phyloP scores from a whole-genome alignment of 192 early-diverging fungal species.

The Funneliformis geosporum region DNA sequence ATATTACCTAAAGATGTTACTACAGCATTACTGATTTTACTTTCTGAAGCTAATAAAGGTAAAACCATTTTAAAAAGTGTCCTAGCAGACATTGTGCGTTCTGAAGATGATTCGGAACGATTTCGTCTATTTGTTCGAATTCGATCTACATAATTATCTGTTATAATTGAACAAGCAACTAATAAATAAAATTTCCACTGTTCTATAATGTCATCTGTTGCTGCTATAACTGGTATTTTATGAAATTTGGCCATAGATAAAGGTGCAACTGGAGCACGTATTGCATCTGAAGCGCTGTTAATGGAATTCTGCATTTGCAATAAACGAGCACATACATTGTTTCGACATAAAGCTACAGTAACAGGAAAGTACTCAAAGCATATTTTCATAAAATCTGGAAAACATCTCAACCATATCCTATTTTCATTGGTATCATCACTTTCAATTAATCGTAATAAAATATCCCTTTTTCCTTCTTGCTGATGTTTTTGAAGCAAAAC shows the following conservation, averaged over 20 bases:
- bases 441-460: slow-evolving; percentile 48
- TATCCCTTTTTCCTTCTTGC: slow-evolving; percentile 49
- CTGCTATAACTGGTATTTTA: slow-evolving; percentile 41
- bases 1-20: slow-evolving; percentile 67
- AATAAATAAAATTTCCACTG: slow-evolving; percentile 77
- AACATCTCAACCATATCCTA: slow-evolving; percentile 70
- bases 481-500: slow-evolving; percentile 54
- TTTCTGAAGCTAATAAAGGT: slow-evolving; percentile 69
- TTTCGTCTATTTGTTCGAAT: slow-evolving; percentile 17
- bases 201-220: slow-evolving; percentile 63
- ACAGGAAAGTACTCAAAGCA: slow-evolving; percentile 57
- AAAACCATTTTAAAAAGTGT: slow-evolving; percentile 68
- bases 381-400: slow-evolving; percentile 65
- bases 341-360: slow-evolving; percentile 51
- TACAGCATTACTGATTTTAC: slow-evolving; percentile 66
- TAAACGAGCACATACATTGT: slow-evolving; percentile 63
- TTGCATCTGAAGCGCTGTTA: slow-evolving; percentile 52
- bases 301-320: slow-evolving; percentile 64
- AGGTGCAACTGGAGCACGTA: slow-evolving; percentile 49
- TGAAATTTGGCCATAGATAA: slow-evolving; percentile 49
- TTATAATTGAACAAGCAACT: slow-evolving; percentile 67
- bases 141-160: slow-evolving; percentile 28
- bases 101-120: slow-evolving; percentile 43
- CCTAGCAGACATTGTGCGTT: slow-evolving; percentile 52
- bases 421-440: slow-evolving; percentile 9